These are phyloP conservation scores for Plasmodium adleri DNA, from an alignment of 169 alveolate genomes.

Conservation along the genomic window DNA sequence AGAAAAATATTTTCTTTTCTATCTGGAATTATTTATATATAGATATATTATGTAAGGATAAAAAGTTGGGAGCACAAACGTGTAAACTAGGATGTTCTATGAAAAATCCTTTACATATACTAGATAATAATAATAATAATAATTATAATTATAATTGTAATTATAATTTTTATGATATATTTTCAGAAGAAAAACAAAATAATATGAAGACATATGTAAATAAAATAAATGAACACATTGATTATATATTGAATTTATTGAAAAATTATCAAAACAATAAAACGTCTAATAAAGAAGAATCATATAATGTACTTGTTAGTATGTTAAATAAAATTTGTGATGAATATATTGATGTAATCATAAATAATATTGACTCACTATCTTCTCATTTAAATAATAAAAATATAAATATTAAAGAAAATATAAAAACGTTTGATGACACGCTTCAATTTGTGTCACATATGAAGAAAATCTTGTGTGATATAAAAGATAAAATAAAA, in stretches of 20 bases:
- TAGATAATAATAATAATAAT: no score
- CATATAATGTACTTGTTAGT: no score
- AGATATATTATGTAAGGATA: slow-evolving; percentile 9
- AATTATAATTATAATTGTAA: not conserved
- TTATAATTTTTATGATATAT: not conserved
- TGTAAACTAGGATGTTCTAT: not conserved
- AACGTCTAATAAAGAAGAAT: not conserved
- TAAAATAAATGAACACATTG: not conserved
- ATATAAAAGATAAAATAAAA: not conserved
- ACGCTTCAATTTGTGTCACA: no score
- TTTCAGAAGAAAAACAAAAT: not conserved
- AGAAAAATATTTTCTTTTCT: slow-evolving; percentile 24
- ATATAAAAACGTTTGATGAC: no score
- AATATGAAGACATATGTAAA: not conserved
- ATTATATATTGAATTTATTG: not conserved
- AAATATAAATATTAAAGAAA: no score
- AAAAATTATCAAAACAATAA: not conserved
- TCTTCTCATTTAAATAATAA: no score
- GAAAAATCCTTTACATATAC: not conserved
- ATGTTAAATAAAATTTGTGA: not conserved
- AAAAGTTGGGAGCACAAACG: not conserved
- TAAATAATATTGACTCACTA: not conserved
- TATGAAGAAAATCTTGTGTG: no score
- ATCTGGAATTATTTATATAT: slow-evolving; percentile 55
- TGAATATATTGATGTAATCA: not conserved